Conservation (phyloP, 1,284 basidiomycete species). For the Ceratobasidium sp. region DNA sequence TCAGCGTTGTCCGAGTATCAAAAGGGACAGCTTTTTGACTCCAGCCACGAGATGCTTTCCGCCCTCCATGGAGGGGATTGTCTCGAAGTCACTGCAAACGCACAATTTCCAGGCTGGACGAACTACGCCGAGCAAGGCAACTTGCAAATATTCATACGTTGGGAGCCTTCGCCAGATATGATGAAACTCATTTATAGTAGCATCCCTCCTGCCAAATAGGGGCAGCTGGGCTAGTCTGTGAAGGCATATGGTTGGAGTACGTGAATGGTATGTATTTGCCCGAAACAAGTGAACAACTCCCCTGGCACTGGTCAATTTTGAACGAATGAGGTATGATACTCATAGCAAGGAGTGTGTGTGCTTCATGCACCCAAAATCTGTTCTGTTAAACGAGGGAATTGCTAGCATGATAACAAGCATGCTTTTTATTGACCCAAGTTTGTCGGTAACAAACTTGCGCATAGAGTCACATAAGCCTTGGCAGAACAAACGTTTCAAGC, state of each 20-base stretch:
- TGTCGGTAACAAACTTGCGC: no score
- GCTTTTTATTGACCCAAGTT: no score
- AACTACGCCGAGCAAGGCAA: background rate
- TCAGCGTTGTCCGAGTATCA: background rate
- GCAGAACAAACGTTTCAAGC: no score
- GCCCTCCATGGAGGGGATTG: conserved; percentile 2
- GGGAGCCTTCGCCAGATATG: conserved; percentile 15
- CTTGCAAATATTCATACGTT: background rate
- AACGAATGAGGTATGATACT: no score
- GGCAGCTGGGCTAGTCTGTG: background rate
- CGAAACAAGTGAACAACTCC: no score
- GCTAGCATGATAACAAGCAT: no score
- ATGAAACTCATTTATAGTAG: background rate
- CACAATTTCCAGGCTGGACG: background rate
- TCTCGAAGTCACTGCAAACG: conserved; percentile 4
- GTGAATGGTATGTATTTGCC: background rate
- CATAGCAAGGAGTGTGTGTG: no score
- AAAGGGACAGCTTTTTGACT: background rate
- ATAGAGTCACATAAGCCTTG: no score
- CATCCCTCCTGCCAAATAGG: background rate
- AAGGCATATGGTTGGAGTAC: background rate
- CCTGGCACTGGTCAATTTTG: no score
- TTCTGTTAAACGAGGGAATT: no score
- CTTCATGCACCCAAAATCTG: no score
- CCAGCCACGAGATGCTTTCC: background rate